Evolutionary conservation across 257 asterid genomes (phyloP), one percentile per base, ranked within the genome.

Genomic region (Lantana camara): DNA sequence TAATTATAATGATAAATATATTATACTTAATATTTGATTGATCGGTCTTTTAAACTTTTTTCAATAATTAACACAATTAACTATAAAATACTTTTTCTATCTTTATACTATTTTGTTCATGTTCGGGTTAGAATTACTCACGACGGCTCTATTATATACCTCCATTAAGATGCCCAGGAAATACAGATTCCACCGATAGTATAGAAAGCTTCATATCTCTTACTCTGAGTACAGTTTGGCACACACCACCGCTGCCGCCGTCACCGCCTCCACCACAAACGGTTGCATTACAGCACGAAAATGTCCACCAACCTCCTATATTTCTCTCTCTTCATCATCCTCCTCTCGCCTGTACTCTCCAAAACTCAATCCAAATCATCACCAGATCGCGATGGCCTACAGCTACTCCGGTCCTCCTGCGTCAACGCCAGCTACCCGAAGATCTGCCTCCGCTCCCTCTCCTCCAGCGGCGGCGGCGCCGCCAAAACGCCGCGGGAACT

Each of bases 381-480:
- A 0, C 66, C 79, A 0, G 64, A 60, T 30, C 75, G 45, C 66
- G 85, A 79, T 63, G n/a, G n/a, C n/a, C n/a, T n/a, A n/a, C n/a
- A n/a, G n/a, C 80, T 93, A 1, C 86, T 93, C 32, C 81, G 77
- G 5, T 51, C 65, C 3, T 88, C 96, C 11, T 93, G 99, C 77
- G 81, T 74, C 66, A 88, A 90, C 76, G 99, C 99, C 40, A 90
- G 85, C 81, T 93, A 83, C 85, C 99, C 99, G 0, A 78, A 75
- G 55, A 58, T 89, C 63, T 93, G 98, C 83, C 40, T 89, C 61
- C 79, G 85, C 20, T 85, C 97, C 3, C 97, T 93, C 66, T 76
- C 96, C 23, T 68, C 90, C 61, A 82, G 68, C 85, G 72, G 86
- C 37, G 80, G 83, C 70, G 80, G 83, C 70, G 59, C 86, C 11